A percentile compares a stretch with the other conserved stretches of the same genome.
Conservation (phyloP, 108 stramenopile species). For the Bacterosira constricta region DNA sequence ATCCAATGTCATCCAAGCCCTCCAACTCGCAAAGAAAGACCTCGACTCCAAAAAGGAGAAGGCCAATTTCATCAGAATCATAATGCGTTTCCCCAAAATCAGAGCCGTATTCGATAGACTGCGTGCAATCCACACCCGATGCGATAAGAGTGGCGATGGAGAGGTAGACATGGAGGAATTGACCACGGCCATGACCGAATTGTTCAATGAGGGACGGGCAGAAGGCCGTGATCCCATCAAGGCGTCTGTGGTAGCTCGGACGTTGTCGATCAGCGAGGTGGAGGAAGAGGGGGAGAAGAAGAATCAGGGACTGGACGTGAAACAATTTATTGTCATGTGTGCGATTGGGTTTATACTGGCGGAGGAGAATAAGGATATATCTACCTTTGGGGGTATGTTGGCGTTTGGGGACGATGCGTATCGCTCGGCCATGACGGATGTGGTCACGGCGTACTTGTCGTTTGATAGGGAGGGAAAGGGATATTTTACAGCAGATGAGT, state of each 20-base stretch:
- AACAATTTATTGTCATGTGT: constrained; percentile 49
- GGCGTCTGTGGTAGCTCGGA: constrained; percentile 22
- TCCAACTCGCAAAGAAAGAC: constrained; percentile 34
- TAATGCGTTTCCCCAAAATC: constrained; percentile 55
- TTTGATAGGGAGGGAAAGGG: constrained; percentile 54
- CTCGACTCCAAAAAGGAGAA: constrained; percentile 29
- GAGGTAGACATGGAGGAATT: constrained; percentile 18
- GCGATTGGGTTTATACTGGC: constrained; percentile 50
- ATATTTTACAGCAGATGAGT: constrained; percentile 47
- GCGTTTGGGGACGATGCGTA: constrained; percentile 39
- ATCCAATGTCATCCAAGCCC: constrained; percentile 36
- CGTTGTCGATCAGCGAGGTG: constrained; percentile 31
- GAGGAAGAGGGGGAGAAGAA: constrained; percentile 10
- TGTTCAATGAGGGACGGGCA: constrained; percentile 34
- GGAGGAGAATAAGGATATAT: constrained; percentile 33
- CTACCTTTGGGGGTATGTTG: constrained; percentile 48
- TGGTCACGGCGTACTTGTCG: constrained; percentile 52
- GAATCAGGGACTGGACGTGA: constrained; percentile 22
- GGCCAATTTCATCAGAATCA: constrained; percentile 53
- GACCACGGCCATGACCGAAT: constrained; percentile 32
- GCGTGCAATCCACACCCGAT: constrained; percentile 33
- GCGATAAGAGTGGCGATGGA: constrained; percentile 35
- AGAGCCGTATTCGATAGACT: constrained; percentile 39
- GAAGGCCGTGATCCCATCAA: constrained; percentile 27
- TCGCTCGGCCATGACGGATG: constrained; percentile 48